Percentiles rank a stretch among this genome's conserved stretches.
These are phyloP conservation scores for Heliocybe sulcata DNA, from an alignment of 1,284 basidiomycete genomes.

Conservation along the genomic window DNA sequence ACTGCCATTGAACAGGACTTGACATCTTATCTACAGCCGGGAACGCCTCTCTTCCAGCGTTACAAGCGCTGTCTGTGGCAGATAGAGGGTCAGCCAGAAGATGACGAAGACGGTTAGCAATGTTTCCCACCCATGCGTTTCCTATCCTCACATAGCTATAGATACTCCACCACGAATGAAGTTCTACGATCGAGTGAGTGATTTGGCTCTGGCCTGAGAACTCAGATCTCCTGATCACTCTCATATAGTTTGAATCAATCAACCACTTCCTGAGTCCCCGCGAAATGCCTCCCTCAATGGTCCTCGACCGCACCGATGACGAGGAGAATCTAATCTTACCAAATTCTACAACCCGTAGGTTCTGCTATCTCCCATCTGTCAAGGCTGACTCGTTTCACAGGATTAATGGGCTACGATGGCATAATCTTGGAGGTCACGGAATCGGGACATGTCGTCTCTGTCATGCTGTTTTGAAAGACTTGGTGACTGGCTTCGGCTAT, in stretches of 20 bases:
- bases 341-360: constrained; percentile 64
- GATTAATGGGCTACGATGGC: constrained; percentile 74
- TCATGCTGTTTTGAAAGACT: constrained; percentile 69
- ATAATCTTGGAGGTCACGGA: constrained; percentile 77
- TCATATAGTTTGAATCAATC: constrained; percentile 59
- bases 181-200: constrained; percentile 56
- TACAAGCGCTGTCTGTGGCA: constrained; percentile 89
- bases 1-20: not conserved
- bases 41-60: constrained; percentile 80
- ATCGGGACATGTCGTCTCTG: constrained; percentile 65
- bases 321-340: constrained; percentile 69
- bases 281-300: constrained; percentile 73
- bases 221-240: constrained; percentile 1
- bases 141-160: constrained; percentile 18
- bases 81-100: constrained; percentile 65
- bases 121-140: constrained; percentile 6
- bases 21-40: constrained; percentile 45
- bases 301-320: constrained; percentile 79
- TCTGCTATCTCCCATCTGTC: constrained; percentile 14
- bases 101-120: constrained; percentile 62
- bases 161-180: constrained; percentile 61
- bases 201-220: not conserved
- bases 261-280: constrained; percentile 66
- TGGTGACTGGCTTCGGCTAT: too few species aligned
- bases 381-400: constrained; percentile 27